Percentiles rank a stretch among this genome's conserved stretches.
These are phyloP conservation scores for Penicillium waksmanii DNA, from an alignment of 495 filamentous ascomycete genomes.

Conservation along the genomic window DNA sequence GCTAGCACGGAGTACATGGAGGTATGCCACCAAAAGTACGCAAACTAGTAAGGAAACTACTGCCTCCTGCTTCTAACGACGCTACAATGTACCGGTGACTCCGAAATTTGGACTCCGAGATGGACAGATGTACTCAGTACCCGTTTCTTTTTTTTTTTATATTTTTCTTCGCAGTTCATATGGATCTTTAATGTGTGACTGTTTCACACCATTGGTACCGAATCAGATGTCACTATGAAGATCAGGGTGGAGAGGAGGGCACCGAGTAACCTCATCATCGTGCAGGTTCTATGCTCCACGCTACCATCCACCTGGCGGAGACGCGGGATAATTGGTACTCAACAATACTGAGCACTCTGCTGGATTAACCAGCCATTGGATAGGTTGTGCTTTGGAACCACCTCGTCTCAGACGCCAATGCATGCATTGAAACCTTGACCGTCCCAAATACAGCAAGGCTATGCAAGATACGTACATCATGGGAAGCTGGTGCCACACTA, in stretches of 20 bases:
- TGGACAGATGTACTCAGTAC: neutral
- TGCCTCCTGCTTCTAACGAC: neutral
- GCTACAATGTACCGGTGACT: conserved; percentile 7
- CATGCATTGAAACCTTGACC: conserved; percentile 18
- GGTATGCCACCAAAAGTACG: conserved; percentile 6
- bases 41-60: neutral
- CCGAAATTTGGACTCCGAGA: conserved; percentile 10
- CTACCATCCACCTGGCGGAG: conserved; percentile 9
- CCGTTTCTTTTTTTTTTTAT: neutral
- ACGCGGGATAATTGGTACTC: conserved; percentile 9
- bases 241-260: conserved; percentile 14
- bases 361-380: conserved; percentile 10
- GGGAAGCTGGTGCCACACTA: conserved; percentile 8
- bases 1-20: neutral
- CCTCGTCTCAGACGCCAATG: conserved; percentile 9
- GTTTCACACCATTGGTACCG: neutral
- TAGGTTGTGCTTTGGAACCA: conserved; percentile 6
- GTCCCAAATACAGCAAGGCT: neutral
- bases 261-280: conserved; percentile 2
- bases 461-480: neutral
- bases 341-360: conserved; percentile 1
- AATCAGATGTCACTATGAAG: conserved; percentile 13
- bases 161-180: neutral
- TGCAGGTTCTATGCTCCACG: conserved; percentile 26
- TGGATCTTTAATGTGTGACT: neutral